Conservation (phyloP, 805 yeast genomes). For the Metschnikowia sp. region DNA sequence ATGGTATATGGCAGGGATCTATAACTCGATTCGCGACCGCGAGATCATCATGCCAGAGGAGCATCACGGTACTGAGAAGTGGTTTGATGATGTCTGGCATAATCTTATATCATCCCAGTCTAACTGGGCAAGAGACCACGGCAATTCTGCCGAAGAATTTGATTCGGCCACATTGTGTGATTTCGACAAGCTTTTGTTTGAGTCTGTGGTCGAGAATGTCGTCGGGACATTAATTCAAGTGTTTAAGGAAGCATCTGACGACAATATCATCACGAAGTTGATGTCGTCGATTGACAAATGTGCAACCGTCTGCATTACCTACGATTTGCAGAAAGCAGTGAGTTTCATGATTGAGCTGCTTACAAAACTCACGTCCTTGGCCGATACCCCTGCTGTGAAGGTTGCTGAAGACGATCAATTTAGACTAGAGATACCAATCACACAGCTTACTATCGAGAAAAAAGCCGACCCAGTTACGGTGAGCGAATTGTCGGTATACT, state of each 20-base stretch:
- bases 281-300: slow-evolving; percentile 86
- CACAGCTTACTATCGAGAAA: slow-evolving; percentile 44
- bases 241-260: slow-evolving; percentile 87
- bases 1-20: slow-evolving; percentile 82
- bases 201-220: slow-evolving; percentile 58
- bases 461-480: slow-evolving; percentile 64
- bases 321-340: slow-evolving; percentile 51
- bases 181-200: slow-evolving; percentile 73
- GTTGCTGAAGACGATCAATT: slow-evolving; percentile 16
- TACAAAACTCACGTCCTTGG: slow-evolving; percentile 65
- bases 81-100: slow-evolving; percentile 88
- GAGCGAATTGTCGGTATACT: slow-evolving; percentile 73
- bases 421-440: slow-evolving; percentile 34
- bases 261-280: slow-evolving; percentile 80
- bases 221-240: slow-evolving; percentile 71
- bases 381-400: slow-evolving; percentile 32
- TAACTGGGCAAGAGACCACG: slow-evolving; percentile 16
- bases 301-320: slow-evolving; percentile 69
- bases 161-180: slow-evolving; percentile 37
- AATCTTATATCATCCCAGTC: slow-evolving; percentile 54
- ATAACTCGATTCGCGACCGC: slow-evolving; percentile 70
- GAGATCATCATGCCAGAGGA: slow-evolving; percentile 98
- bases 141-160: slow-evolving; percentile 13
- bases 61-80: slow-evolving; percentile 86
- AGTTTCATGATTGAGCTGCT: slow-evolving; percentile 67